Percentiles rank a stretch among this genome's conserved stretches.
These are phyloP conservation scores for Tardiomyces blankii DNA, from an alignment of 1,139 yeast species.

Conservation along the genomic window DNA sequence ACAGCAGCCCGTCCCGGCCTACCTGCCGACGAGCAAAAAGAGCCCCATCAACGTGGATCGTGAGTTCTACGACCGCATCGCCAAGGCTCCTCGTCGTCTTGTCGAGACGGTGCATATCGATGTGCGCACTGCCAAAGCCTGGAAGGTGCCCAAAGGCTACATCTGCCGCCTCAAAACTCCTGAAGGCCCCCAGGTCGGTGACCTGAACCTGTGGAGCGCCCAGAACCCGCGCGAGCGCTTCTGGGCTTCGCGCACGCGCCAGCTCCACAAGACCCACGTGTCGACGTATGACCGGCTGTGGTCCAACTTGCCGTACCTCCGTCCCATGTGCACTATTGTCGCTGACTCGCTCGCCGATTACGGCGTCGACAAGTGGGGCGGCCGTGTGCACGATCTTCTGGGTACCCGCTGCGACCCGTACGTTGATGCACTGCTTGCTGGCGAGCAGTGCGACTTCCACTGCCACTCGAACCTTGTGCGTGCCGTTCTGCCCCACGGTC, in stretches of 20 bases:
- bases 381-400: constrained; percentile 53
- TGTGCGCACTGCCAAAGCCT: constrained; percentile 48
- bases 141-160: constrained; percentile 48
- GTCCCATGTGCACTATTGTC: constrained; percentile 55
- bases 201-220: constrained; percentile 51
- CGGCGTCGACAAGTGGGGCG: constrained; percentile 52
- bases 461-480: constrained; percentile 56
- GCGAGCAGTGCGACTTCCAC: constrained; percentile 54
- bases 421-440: constrained; percentile 51
- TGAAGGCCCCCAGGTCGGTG: constrained; percentile 63
- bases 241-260: constrained; percentile 64
- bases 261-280: constrained; percentile 56
- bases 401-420: constrained; percentile 66
- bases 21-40: constrained; percentile 41
- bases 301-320: constrained; percentile 51
- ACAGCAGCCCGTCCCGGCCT: constrained; percentile 42
- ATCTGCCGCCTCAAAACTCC: constrained; percentile 52
- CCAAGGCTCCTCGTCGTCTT: constrained; percentile 29
- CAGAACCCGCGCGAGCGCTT: constrained; percentile 52
- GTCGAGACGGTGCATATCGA: constrained; percentile 33
- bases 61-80: constrained; percentile 35
- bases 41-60: constrained; percentile 43
- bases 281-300: constrained; percentile 51
- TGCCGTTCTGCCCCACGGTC: constrained; percentile 47
- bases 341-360: constrained; percentile 47